Evolutionary conservation across 345 rosid species (phyloP).

Genomic region (Murraya koenigii): DNA sequence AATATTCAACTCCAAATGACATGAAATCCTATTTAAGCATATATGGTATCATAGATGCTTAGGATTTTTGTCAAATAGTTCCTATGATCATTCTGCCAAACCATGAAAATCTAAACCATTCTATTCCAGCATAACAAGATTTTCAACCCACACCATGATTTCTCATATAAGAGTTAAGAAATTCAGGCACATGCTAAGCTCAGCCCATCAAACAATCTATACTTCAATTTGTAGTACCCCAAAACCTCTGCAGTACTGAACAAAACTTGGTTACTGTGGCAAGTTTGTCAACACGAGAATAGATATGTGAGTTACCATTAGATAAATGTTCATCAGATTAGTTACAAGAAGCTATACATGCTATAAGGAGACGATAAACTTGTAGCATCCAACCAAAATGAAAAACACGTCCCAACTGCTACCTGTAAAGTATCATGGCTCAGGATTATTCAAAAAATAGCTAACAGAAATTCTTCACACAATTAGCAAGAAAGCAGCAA

Average conservation of each 20-base stretch:
- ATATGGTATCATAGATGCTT: neutral
- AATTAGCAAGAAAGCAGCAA: slow-evolving; percentile 14
- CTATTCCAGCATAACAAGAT: neutral
- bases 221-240: neutral
- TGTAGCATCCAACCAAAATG: slow-evolving; percentile 74
- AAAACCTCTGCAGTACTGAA: neutral
- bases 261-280: slow-evolving; percentile 6
- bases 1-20: neutral
- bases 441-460: slow-evolving; percentile 18
- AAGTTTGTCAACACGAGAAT: slow-evolving; percentile 36
- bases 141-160: neutral
- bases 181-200: neutral
- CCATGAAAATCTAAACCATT: neutral
- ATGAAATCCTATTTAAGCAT: neutral
- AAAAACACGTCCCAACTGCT: slow-evolving; percentile 63
- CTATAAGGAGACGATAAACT: slow-evolving; percentile 80
- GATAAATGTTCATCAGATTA: slow-evolving; percentile 64
- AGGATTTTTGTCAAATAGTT: neutral
- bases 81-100: neutral
- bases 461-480: neutral
- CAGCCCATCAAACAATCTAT: neutral
- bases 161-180: neutral
- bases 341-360: slow-evolving; percentile 97
- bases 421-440: slow-evolving; percentile 41
- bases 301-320: slow-evolving; percentile 83